These are phyloP conservation scores for Sphagnum magellanicum DNA, from an alignment of 228 moss, liverwort and hornwort genomes.

Conservation along the genomic window DNA sequence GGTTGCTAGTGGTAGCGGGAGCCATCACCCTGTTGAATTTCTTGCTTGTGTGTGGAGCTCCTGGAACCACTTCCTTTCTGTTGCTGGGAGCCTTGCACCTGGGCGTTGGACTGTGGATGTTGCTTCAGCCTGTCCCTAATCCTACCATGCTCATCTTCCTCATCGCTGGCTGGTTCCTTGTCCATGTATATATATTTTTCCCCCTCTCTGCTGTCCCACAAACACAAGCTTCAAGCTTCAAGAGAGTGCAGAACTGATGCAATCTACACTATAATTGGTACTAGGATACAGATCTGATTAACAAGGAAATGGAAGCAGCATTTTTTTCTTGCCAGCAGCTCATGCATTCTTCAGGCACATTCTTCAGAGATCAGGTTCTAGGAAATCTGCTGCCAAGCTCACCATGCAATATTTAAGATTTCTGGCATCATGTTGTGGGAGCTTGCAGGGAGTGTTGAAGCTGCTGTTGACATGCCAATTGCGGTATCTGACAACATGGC, in stretches of 20 bases:
- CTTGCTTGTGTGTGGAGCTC: constrained; percentile 79
- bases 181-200: constrained; percentile 33
- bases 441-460: constrained; percentile 46
- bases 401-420: background rate
- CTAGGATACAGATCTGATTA: too few species aligned
- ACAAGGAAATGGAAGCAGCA: too few species aligned
- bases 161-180: constrained; percentile 63
- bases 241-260: background rate
- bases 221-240: background rate
- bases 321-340: too few species aligned
- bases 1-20: constrained; percentile 70
- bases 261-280: too few species aligned
- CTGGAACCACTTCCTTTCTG: constrained; percentile 71
- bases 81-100: constrained; percentile 73
- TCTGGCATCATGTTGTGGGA: background rate
- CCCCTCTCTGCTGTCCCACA: background rate
- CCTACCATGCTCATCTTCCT: constrained; percentile 38
- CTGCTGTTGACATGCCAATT: constrained; percentile 61
- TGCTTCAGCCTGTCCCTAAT: constrained; percentile 42
- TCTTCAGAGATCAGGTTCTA: too few species aligned
- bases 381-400: too few species aligned
- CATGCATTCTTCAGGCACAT: too few species aligned
- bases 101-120: constrained; percentile 49
- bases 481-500: constrained; percentile 52
- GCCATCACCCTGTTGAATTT: constrained; percentile 71